Percentiles rank a stretch among this genome's conserved stretches.
phyloP scores from a whole-genome alignment of 2,329 filamentous ascomycete species.

The Exophiala mesophila region DNA sequence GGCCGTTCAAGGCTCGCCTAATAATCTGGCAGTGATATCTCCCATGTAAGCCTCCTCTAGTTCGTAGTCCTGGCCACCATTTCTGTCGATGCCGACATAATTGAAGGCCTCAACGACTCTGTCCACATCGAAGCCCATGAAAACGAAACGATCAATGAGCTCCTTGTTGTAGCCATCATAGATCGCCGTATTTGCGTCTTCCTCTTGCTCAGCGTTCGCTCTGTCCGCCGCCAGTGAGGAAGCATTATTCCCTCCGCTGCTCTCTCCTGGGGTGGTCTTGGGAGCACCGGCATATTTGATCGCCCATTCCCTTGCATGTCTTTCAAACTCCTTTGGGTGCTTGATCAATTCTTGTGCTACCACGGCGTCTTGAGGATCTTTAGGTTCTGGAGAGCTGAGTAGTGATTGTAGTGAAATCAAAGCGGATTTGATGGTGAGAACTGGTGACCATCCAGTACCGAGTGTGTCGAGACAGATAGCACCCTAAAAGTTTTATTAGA shows the following conservation, averaged over 20 bases:
- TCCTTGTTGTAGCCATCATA: slow-evolving; percentile 85
- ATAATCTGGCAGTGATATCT: slow-evolving; percentile 77
- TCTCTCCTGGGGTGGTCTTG: slow-evolving; percentile 48
- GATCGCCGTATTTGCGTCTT: slow-evolving; percentile 52
- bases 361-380: slow-evolving; percentile 93
- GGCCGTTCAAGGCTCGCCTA: slow-evolving; percentile 81
- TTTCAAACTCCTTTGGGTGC: slow-evolving; percentile 71
- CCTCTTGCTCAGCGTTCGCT: slow-evolving; percentile 41
- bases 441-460: slow-evolving; percentile 84
- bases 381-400: slow-evolving; percentile 87
- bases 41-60: slow-evolving; percentile 88
- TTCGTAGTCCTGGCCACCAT: slow-evolving; percentile 72
- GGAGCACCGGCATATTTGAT: slow-evolving; percentile 76
- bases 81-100: slow-evolving; percentile 73
- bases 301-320: slow-evolving; percentile 86
- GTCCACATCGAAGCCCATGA: slow-evolving; percentile 87
- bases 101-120: slow-evolving; percentile 81
- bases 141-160: slow-evolving; percentile 75
- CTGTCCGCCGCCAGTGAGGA: slow-evolving; percentile 52
- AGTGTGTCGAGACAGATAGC: slow-evolving; percentile 96
- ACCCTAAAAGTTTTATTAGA: slow-evolving; percentile 53
- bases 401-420: slow-evolving; percentile 90
- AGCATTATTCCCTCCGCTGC: slow-evolving; percentile 49
- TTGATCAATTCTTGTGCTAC: slow-evolving; percentile 85
- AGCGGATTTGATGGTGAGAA: slow-evolving; percentile 92